Evolutionary conservation across 257 asterid genomes (phyloP).

Genomic region (Cinchona pubescens): DNA sequence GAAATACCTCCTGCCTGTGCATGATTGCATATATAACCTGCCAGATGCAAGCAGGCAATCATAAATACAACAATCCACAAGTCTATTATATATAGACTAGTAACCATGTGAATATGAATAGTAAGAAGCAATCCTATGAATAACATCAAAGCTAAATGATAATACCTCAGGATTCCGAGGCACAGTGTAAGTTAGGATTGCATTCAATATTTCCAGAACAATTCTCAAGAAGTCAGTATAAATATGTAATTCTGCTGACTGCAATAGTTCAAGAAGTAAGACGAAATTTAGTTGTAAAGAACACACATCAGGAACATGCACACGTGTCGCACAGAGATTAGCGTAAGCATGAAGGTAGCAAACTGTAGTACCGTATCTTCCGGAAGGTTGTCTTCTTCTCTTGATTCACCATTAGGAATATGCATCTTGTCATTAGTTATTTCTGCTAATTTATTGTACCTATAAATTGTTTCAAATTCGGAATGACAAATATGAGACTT

Average conservation of each 20-base stretch:
- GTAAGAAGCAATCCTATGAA: constrained; percentile 13
- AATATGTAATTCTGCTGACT: constrained; percentile 83
- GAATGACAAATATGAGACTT: constrained; percentile 11
- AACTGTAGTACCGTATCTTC: constrained; percentile 61
- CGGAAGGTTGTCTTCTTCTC: constrained; percentile 60
- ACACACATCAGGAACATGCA: neutral
- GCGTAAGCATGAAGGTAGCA: constrained; percentile 10
- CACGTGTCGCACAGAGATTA: neutral
- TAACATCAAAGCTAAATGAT: constrained; percentile 16
- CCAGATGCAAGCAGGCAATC: constrained; percentile 26
- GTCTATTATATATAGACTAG: neutral
- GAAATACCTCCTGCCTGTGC: constrained; percentile 94
- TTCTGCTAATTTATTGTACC: constrained; percentile 97
- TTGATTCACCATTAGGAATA: constrained; percentile 48
- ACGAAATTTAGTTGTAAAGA: neutral
- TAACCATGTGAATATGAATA: no score
- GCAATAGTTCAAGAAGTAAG: constrained; percentile 21
- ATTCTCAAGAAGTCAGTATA: constrained; percentile 84
- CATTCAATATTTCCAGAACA: constrained; percentile 81
- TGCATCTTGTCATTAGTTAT: constrained; percentile 71
- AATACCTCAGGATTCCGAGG: constrained; percentile 93
- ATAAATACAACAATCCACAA: neutral
- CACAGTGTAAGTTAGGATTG: constrained; percentile 72
- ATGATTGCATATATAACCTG: constrained; percentile 92
- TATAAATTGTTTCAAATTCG: constrained; percentile 22